Evolutionary conservation across 306 rosid species (phyloP).

Genomic region (Lotus japonicus): DNA sequence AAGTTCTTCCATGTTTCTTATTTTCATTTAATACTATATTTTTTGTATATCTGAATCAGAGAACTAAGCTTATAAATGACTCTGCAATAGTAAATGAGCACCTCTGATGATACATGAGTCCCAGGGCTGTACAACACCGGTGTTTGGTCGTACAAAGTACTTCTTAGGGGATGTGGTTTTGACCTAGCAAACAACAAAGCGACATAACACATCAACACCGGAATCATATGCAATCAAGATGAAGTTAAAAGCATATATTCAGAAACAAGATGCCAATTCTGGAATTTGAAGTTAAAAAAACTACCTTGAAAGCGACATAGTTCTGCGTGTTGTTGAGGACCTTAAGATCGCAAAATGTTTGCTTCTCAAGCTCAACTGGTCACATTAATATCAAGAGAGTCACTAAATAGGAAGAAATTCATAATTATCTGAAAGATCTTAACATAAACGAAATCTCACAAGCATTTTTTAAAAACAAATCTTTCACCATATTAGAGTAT

Average conservation of each 20-base stretch:
- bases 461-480: not conserved
- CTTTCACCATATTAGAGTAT: not conserved
- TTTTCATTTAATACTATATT: not conserved
- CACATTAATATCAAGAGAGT: conserved; percentile 20
- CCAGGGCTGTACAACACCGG: conserved; percentile 79
- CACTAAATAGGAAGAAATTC: conserved; percentile 9
- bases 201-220: not conserved
- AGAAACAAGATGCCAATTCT: not conserved
- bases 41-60: not conserved
- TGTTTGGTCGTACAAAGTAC: conserved; percentile 95
- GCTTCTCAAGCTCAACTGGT: conserved; percentile 90
- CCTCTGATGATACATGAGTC: conserved; percentile 90
- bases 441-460: not conserved
- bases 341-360: conserved; percentile 80
- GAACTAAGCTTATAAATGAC: not conserved
- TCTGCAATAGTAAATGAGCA: conserved; percentile 24
- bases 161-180: conserved; percentile 97
- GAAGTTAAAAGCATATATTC: not conserved
- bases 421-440: not conserved
- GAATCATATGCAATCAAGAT: not conserved
- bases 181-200: conserved; percentile 48
- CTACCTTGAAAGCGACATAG: conserved; percentile 91
- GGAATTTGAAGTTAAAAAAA: not conserved
- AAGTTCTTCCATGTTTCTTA: not conserved
- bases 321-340: conserved; percentile 64